A percentile compares a stretch with the other conserved stretches of the same genome.
Conservation (phyloP, 129 eudicot species). For the Chrysanthemum lavandulifolium region DNA sequence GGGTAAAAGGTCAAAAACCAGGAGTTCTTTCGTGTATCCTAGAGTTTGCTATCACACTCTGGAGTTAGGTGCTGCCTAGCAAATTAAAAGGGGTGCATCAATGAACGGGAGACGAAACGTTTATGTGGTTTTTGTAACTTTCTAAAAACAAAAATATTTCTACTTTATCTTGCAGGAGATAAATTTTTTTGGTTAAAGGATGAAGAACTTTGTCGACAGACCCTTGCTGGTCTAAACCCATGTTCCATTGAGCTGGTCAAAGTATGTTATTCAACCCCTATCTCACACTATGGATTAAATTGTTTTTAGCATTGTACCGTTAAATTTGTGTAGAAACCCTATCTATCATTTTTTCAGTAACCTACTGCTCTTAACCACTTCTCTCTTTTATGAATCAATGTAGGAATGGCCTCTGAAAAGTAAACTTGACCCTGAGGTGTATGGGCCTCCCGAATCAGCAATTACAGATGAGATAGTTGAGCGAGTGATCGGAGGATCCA, state of each 20-base stretch:
- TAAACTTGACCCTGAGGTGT: conserved; percentile 51
- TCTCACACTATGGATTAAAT: neutral
- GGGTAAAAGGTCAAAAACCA: too few species aligned
- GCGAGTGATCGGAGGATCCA: conserved; percentile 45
- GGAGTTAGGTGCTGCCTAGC: too few species aligned
- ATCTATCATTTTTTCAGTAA: neutral
- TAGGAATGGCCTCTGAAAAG: conserved; percentile 88
- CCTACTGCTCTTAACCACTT: neutral
- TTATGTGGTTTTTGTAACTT: too few species aligned
- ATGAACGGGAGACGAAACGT: too few species aligned
- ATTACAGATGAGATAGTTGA: conserved; percentile 60
- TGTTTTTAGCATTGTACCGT: neutral
- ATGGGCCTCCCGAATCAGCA: conserved; percentile 75
- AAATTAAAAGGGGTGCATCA: too few species aligned
- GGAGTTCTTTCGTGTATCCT: too few species aligned
- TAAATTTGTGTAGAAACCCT: neutral
- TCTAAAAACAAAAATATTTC: neutral
- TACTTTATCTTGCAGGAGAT: conserved; percentile 47
- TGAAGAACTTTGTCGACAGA: conserved; percentile 74
- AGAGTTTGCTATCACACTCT: too few species aligned
- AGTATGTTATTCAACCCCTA: conserved; percentile 39
- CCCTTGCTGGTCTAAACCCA: conserved; percentile 85
- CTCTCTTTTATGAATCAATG: neutral
- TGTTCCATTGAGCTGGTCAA: conserved; percentile 50
- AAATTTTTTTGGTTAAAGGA: conserved; percentile 75